Base-by-base conservation (phyloP, 106 monocot species). In the Dendrobium nobile region DNA sequence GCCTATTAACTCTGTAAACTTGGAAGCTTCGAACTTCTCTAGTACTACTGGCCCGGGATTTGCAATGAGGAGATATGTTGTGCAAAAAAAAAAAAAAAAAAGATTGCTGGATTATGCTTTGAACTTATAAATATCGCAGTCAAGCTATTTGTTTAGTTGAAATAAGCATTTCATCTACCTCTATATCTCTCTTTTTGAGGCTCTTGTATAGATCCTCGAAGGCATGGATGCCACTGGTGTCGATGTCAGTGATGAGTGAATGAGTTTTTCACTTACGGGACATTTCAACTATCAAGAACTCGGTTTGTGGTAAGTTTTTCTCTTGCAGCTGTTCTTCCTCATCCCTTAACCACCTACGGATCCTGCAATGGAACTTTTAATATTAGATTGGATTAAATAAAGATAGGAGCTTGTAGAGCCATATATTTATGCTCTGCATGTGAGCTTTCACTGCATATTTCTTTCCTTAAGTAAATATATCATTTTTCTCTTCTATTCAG, bases 291-390 rank as follows among this genome's bases (percentile, higher is more conserved):
- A 90, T 82, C 82, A 93, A 79, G 77, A 79, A 84, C 54, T 86
- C 77, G 28, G 80, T 87, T 78, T 37, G 59, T 67, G 85, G 85
- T n/a, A 82, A 42, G 26, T 78, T 56, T 15, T 64, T 73, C 19
- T 6, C 65, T 22, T 87, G 78, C 3, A 84, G 77, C 26, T 75
- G 26, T 43, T 92, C 87, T n/a, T 89, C 89, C 77, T 92, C 87
- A 45, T 92, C 91, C 54, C 65, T 85, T 70, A 92, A 67, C 91
- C 91, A 92, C 82, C 91, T 85, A 40, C 89, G 82, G 48, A 85
- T 87, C 84, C 89, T 89, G 79, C 48, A 73, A 74, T 74, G n/a
- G n/a, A 44, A 74, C 8, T 28, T 74, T 74, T 6, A 72, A 0
- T 54, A 37, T 3, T 13, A 15, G 13, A 51, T 51, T 65, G 7